A percentile compares a stretch with the other conserved stretches of the same genome.
phyloP scores from a whole-genome alignment of 169 alveolate species.

The Eimeria sp. region DNA sequence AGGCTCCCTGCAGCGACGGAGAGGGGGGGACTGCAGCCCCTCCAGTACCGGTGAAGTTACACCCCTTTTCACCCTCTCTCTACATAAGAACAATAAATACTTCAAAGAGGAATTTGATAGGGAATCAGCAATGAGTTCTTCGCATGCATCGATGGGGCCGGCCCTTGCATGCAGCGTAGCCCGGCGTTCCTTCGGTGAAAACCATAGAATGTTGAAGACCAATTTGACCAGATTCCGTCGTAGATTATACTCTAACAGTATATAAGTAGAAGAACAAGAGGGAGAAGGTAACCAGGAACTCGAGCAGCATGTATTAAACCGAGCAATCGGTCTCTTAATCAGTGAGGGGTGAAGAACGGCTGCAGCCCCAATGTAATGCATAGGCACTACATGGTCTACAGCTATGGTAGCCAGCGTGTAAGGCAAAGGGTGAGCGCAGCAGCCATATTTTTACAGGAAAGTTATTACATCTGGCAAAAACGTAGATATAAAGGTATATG shows the following conservation, averaged over 20 bases:
- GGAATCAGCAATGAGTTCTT: not conserved
- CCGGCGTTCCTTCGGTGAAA: conserved; percentile 9
- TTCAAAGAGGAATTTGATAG: not conserved
- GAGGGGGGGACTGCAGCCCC: conserved; percentile 5
- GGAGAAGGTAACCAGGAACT: not conserved
- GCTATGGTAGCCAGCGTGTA: too few relatives aligned
- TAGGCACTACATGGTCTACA: not conserved
- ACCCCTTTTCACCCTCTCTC: not conserved
- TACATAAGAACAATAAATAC: conserved; percentile 1
- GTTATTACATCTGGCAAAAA: too few relatives aligned
- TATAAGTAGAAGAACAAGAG: not conserved
- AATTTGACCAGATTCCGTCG: not conserved
- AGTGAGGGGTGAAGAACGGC: conserved; percentile 52
- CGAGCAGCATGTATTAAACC: not conserved
- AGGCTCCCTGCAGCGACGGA: conserved; percentile 8
- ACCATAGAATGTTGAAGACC: not conserved
- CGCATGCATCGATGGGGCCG: conserved; percentile 41
- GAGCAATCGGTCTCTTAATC: not conserved
- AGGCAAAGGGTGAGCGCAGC: too few relatives aligned
- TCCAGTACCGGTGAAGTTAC: conserved; percentile 13
- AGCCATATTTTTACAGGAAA: too few relatives aligned
- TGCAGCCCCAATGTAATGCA: conserved; percentile 46
- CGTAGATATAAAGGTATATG: too few relatives aligned
- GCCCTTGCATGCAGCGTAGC: conserved; percentile 14
- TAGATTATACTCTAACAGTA: not conserved